These are phyloP conservation scores for Lachnellula occidentalis DNA, from an alignment of 2,329 filamentous ascomycete species.

Conservation along the genomic window DNA sequence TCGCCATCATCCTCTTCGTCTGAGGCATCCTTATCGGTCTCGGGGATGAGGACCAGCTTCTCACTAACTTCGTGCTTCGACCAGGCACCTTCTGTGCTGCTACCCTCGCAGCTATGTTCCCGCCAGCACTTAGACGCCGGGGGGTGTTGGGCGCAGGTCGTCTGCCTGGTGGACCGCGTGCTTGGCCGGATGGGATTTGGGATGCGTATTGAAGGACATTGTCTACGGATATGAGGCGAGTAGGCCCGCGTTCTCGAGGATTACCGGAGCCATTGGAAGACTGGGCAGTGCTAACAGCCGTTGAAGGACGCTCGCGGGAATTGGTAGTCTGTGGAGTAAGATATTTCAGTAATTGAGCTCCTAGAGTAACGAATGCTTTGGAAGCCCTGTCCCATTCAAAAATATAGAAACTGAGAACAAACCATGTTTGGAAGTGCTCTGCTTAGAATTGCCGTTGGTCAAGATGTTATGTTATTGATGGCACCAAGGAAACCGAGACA, in stretches of 20 bases:
- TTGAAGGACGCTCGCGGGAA: conserved; percentile 43
- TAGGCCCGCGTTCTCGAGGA: conserved; percentile 41
- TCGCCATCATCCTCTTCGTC: conserved; percentile 49
- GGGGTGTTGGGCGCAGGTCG: conserved; percentile 40
- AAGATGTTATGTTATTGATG: no score
- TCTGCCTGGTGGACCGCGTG: conserved; percentile 59
- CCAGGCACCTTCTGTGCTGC: conserved; percentile 60
- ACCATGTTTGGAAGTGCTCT: no score
- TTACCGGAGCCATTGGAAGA: conserved; percentile 26
- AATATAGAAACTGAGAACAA: no score
- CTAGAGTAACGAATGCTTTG: no score
- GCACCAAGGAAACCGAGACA: no score
- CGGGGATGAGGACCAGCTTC: conserved; percentile 91
- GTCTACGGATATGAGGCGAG: conserved; percentile 83
- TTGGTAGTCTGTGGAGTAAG: conserved; percentile 37
- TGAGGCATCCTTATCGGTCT: conserved; percentile 61
- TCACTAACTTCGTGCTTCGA: conserved; percentile 87
- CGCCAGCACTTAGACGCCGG: conserved; percentile 42
- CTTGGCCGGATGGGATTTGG: conserved; percentile 91
- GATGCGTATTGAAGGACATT: conserved; percentile 91
- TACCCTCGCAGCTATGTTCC: conserved; percentile 36
- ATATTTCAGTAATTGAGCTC: no score
- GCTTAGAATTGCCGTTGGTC: no score
- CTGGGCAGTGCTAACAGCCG: conserved; percentile 29
- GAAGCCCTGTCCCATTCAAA: no score